Evolutionary conservation across 2,329 filamentous ascomycete genomes (phyloP).

Genomic region (Hymenoscyphus salicellus): DNA sequence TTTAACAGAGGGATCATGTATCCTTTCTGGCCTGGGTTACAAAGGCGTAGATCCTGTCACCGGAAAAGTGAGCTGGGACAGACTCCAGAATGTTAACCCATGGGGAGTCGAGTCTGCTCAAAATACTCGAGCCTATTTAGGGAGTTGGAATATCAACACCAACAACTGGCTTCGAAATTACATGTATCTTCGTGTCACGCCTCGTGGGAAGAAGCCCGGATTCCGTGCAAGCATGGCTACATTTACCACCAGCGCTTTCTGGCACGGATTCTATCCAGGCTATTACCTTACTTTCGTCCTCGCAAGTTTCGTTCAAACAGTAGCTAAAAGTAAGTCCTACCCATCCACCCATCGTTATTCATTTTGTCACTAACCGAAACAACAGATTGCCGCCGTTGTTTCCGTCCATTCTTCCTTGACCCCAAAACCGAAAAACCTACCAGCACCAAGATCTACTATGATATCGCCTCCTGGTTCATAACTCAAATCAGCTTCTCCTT

Average conservation of each 20-base stretch:
- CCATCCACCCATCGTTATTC: not conserved
- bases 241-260: constrained; percentile 90
- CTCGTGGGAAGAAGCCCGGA: constrained; percentile 91
- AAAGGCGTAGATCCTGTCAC: constrained; percentile 85
- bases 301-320: constrained; percentile 86
- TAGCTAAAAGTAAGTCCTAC: constrained; percentile 76
- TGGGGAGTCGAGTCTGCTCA: constrained; percentile 84
- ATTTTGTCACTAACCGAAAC: constrained; percentile 17
- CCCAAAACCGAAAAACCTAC: constrained; percentile 68
- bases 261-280: constrained; percentile 97
- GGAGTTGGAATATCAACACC: constrained; percentile 97
- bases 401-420: constrained; percentile 90
- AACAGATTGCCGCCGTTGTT: constrained; percentile 78
- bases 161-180: constrained; percentile 97
- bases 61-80: constrained; percentile 84
- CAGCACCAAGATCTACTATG: constrained; percentile 79
- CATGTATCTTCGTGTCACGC: constrained; percentile 90
- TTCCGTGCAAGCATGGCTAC: constrained; percentile 93
- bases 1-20: constrained; percentile 89
- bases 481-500: constrained; percentile 86
- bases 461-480: constrained; percentile 68
- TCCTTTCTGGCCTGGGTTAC: constrained; percentile 88
- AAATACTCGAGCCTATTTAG: constrained; percentile 88
- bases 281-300: constrained; percentile 92
- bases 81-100: constrained; percentile 84